Evolutionary conservation across 495 filamentous ascomycete species (phyloP), one percentile per base, ranked within the genome.

Genomic region (Letharia columbiana): DNA sequence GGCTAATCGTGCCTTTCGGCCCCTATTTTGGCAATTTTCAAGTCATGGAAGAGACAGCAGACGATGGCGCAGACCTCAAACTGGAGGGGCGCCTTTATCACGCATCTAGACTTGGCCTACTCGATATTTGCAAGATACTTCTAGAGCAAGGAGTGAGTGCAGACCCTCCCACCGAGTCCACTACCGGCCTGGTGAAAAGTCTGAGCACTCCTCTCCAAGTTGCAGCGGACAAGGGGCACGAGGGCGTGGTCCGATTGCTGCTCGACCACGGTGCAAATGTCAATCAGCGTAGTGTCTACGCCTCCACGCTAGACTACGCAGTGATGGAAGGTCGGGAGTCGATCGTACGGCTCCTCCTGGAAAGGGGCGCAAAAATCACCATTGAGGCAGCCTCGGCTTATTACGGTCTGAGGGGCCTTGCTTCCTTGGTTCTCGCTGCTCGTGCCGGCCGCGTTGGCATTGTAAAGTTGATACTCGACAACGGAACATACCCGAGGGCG

Each of bases 161-260:
- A 6, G 35, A n/a, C 18, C 35, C 59, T 41, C 15, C 17, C 11
- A 28, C 59, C 37, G 1, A 20, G 59, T 61, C 59, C 20, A 61
- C 15, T 41, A 44, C 12, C 4, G 59, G 59, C 31, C 4, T 41
- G 18, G 23, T 60, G 5, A 40, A 23, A 33, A 41, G 2, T n/a
- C 18, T 60, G 23, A 39, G 59, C 13, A 75, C 69, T 10, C 70
- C 73, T 7, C 63, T 77, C 2, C 68, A 72, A 45, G 56, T 64
- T 17, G 73, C 73, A 12, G 71, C 73, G 33, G 47, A 50, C 28
- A 71, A 71, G n/a, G 75, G 76, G 2, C 71, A 76, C 66, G 61
- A 71, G 37, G 60, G 67, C 31, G 66, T 67, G 23, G 68, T 74
- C 6, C 58, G 71, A 28, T 60, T 70, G 12, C 58, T 77, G 11